Evolutionary conservation across 208 protist species (phyloP), one percentile per base, ranked within the genome.

Genomic region (Wallacemonas sp.): DNA sequence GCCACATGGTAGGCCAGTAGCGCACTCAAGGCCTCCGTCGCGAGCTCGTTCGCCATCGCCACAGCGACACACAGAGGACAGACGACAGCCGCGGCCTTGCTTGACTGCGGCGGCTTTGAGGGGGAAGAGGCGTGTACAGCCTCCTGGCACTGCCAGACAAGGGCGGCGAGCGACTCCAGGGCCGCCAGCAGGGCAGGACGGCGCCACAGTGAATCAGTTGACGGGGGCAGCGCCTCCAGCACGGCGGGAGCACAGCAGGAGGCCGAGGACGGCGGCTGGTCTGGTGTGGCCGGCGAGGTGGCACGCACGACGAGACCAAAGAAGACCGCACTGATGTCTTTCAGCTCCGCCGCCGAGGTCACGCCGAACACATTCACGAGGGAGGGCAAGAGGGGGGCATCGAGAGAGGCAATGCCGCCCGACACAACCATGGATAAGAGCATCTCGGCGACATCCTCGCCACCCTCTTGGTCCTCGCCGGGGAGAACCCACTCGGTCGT

Each of bases 51-150:
- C 11, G 79, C 75, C 12, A 83, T 55, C 25, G 82, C 79, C 14
- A 74, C 82, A 0, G 86, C 86, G 54, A 79, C 77, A 72, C 82
- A 92, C 50, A 89, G 33, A 11, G 79, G 78, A 32, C 84, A 90
- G n/a, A 55, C 31, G 25, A 57, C 36, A n/a, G 52, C n/a, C n/a
- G n/a, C n/a, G n/a, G n/a, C n/a, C n/a, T n/a, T n/a, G n/a, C n/a
- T n/a, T n/a, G n/a, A n/a, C n/a, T n/a, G n/a, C n/a, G n/a, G n/a
- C n/a, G n/a, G n/a, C n/a, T n/a, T n/a, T n/a, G n/a, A n/a, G n/a
- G n/a, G n/a, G n/a, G n/a, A n/a, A n/a, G n/a, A n/a, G n/a, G 46
- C 61, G 52, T 87, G 84, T 4, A 70, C 42, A 32, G 14, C 1
- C 11, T 0, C 41, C 48, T 85, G 73, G 26, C 81, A 65, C 0